Evolutionary conservation across 495 filamentous ascomycete species (phyloP), one percentile per base, ranked within the genome.

Genomic region (Zalerion maritima): DNA sequence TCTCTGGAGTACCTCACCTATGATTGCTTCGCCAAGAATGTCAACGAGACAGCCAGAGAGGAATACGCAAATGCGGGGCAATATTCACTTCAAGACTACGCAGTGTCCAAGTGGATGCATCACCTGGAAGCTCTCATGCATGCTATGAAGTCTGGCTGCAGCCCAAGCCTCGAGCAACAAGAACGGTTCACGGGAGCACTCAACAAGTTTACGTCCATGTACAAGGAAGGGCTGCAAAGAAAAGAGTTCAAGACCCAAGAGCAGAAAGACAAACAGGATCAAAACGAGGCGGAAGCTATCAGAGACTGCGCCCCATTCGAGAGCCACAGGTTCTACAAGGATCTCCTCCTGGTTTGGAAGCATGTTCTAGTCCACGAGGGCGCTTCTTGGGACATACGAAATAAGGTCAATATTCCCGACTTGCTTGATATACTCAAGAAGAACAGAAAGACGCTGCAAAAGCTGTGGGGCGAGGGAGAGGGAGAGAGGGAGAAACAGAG

Each of bases 11-110:
- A 63, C 31, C 42, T 63, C 13, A 46, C 45, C 5, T 42, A 55
- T 14, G 17, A 28, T 2, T 53, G 46, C 31, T 58, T 60, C 34
- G 15, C 29, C 7, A 24, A 20, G 11, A 29, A 46, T 1, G 22
- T 51, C 5, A 19, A 34, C 5, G 29, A 49, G 3, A 17, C 37
- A 1, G 24, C 38, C 10, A 28, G 53, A 5, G 18, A 13, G 8
- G 4, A 39, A 1, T 46, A 29, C 23, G 37, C 38, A 9, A 34
- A 34, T 11, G 16, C 36, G 6, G 57, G 57, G 1, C 25, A 42
- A 18, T 54, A 57, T 32, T 33, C 40, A 7, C 50, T 61, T 21
- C 55, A 57, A 29, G 55, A 58, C 21, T 61, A 61, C 24, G 55
- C 51, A 3, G 36, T 47, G 5, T 44, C 53, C 13, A 43, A 52